Evolutionary conservation across 768 basidiomycete species (phyloP).

Genomic region (Pseudohyphozyma bogoriensis): DNA sequence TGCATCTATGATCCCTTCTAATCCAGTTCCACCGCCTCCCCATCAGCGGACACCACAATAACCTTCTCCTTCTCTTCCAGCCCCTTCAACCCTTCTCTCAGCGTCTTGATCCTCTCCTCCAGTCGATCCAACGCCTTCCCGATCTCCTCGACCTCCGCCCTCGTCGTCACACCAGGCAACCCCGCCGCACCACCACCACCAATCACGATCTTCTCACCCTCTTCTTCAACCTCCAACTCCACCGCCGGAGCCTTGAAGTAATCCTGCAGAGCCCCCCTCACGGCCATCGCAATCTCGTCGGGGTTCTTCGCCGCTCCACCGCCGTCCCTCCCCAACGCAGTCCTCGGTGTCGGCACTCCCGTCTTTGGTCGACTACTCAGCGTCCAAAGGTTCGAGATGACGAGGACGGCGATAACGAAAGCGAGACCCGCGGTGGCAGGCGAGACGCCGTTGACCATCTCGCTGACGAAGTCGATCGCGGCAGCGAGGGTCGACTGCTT

Average conservation of each 20-base stretch:
- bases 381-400: constrained; percentile 73
- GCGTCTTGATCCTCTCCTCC: constrained; percentile 47
- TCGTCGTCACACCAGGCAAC: no score
- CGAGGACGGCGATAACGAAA: constrained; percentile 59
- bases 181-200: no score
- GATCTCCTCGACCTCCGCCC: constrained; percentile 45
- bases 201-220: background rate
- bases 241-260: constrained; percentile 16
- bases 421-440: constrained; percentile 42
- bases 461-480: constrained; percentile 6
- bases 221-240: background rate
- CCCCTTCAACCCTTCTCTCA: background rate
- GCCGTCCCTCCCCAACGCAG: constrained; percentile 3
- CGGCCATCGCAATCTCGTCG: constrained; percentile 28
- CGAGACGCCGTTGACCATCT: constrained; percentile 24
- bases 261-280: constrained; percentile 30
- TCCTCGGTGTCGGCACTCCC: background rate
- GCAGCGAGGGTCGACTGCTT: constrained; percentile 1
- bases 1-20: no score
- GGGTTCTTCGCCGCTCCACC: background rate
- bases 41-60: no score
- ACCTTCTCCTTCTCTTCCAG: background rate
- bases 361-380: constrained; percentile 33
- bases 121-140: constrained; percentile 48
- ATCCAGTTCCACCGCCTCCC: background rate